Evolutionary conservation across 2,329 filamentous ascomycete genomes (phyloP).

Genomic region (Podosphaera fusca): DNA sequence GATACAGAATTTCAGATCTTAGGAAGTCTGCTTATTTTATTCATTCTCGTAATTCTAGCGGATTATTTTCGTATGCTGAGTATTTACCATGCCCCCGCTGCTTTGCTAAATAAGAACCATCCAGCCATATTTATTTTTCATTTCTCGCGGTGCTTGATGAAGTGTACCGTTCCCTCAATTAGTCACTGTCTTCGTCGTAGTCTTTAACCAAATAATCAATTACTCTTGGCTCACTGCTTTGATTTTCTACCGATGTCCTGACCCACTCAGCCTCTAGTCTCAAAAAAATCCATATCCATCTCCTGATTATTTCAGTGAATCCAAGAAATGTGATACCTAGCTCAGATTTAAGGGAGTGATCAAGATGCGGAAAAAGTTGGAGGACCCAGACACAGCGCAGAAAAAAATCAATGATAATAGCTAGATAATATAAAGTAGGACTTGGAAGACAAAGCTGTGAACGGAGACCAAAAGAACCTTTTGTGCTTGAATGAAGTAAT

Average conservation of each 20-base stretch:
- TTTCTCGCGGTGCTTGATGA: too few relatives aligned
- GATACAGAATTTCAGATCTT: too few relatives aligned
- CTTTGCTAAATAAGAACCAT: too few relatives aligned
- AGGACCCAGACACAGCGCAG: conserved; percentile 80
- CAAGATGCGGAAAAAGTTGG: conserved; percentile 62
- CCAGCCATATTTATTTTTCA: too few relatives aligned
- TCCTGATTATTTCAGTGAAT: conserved; percentile 60
- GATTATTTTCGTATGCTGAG: too few relatives aligned
- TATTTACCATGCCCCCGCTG: too few relatives aligned
- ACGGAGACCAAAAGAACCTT: conserved; percentile 34
- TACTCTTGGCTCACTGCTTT: not conserved
- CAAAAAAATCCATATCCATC: conserved; percentile 97
- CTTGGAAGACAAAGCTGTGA: conserved; percentile 49
- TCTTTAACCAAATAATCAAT: too few relatives aligned
- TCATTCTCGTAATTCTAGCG: too few relatives aligned
- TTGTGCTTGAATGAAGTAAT: conserved; percentile 33
- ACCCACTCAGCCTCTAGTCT: conserved; percentile 86
- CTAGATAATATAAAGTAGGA: conserved; percentile 57
- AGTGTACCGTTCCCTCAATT: too few relatives aligned
- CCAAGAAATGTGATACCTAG: conserved; percentile 74
- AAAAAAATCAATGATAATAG: conserved; percentile 54
- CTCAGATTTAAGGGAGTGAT: conserved; percentile 70
- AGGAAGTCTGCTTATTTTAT: too few relatives aligned
- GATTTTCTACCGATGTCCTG: conserved; percentile 15
- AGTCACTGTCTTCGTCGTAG: too few relatives aligned